Evolutionary conservation across 2,329 filamentous ascomycete genomes (phyloP).

Genomic region (Hypomyces perniciosus): DNA sequence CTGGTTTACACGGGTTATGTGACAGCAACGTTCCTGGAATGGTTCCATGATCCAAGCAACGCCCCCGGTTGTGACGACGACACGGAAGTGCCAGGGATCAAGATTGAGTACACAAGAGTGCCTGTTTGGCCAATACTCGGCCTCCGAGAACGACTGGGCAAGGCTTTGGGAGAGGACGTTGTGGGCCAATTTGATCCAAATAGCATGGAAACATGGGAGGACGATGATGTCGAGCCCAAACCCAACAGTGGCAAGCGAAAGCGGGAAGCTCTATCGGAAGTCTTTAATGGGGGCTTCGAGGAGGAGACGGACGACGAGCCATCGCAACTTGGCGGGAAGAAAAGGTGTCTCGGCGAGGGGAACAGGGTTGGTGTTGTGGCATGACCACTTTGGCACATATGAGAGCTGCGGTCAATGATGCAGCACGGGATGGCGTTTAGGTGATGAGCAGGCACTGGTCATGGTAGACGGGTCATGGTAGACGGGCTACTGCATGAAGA

Average conservation of each 20-base stretch:
- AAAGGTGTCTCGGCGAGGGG: slow-evolving; percentile 26
- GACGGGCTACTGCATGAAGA: too few species aligned
- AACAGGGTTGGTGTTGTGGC: slow-evolving; percentile 26
- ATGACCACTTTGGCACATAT: slow-evolving; percentile 12
- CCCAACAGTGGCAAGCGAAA: slow-evolving; percentile 25
- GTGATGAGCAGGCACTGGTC: too few species aligned
- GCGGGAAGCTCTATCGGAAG: slow-evolving; percentile 30
- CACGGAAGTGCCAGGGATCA: slow-evolving; percentile 30
- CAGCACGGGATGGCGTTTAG: not conserved
- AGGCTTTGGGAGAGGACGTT: slow-evolving; percentile 46
- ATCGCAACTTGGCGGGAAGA: slow-evolving; percentile 25
- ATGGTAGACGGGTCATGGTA: too few species aligned
- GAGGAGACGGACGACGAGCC: slow-evolving; percentile 30
- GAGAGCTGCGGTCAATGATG: not conserved
- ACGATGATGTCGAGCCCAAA: slow-evolving; percentile 25
- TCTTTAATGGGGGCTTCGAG: slow-evolving; percentile 37
- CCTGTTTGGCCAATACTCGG: slow-evolving; percentile 51
- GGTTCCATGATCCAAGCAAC: slow-evolving; percentile 44
- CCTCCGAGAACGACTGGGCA: slow-evolving; percentile 48
- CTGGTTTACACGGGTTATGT: slow-evolving; percentile 48
- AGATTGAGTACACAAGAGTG: slow-evolving; percentile 43
- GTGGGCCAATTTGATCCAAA: slow-evolving; percentile 37
- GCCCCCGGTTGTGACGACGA: slow-evolving; percentile 25
- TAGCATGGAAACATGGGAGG: slow-evolving; percentile 42
- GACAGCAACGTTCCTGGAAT: slow-evolving; percentile 41